A percentile compares a stretch with the other conserved stretches of the same genome.
These are phyloP conservation scores for Truncatella angustata DNA, from an alignment of 2,329 filamentous ascomycete species.

Conservation along the genomic window DNA sequence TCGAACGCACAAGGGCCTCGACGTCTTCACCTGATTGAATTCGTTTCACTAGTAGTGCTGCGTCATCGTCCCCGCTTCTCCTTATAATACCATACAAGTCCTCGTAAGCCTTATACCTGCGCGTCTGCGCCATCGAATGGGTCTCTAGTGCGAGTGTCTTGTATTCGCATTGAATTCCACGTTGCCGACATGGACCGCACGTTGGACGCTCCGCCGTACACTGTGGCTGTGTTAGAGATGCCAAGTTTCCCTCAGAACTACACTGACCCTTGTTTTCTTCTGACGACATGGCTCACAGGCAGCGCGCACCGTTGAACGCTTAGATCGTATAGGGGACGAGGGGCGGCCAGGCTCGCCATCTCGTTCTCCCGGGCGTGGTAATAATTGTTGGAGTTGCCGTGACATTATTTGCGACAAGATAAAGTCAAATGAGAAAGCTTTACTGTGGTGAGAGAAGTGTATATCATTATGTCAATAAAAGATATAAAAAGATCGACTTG, in stretches of 20 bases:
- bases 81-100: background rate
- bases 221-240: background rate
- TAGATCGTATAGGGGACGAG: too few relatives aligned
- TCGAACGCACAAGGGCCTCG: conserved; percentile 15
- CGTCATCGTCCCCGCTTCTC: conserved; percentile 9
- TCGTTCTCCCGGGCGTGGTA: too few relatives aligned
- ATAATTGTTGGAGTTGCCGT: too few relatives aligned
- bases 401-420: too few relatives aligned
- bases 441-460: too few relatives aligned
- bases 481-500: too few relatives aligned
- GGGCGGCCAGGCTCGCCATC: too few relatives aligned
- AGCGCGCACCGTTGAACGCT: too few relatives aligned
- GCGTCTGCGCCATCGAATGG: background rate
- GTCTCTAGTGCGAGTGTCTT: too few relatives aligned
- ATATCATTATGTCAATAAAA: too few relatives aligned
- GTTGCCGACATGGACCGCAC: background rate
- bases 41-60: conserved; percentile 14
- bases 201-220: background rate
- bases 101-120: background rate
- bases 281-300: background rate
- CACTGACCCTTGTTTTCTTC: background rate
- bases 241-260: background rate
- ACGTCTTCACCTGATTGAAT: conserved; percentile 18
- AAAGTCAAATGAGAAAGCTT: too few relatives aligned
- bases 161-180: background rate